phyloP scores from a whole-genome alignment of 140 eudicot species.

The Anethum foeniculum region DNA sequence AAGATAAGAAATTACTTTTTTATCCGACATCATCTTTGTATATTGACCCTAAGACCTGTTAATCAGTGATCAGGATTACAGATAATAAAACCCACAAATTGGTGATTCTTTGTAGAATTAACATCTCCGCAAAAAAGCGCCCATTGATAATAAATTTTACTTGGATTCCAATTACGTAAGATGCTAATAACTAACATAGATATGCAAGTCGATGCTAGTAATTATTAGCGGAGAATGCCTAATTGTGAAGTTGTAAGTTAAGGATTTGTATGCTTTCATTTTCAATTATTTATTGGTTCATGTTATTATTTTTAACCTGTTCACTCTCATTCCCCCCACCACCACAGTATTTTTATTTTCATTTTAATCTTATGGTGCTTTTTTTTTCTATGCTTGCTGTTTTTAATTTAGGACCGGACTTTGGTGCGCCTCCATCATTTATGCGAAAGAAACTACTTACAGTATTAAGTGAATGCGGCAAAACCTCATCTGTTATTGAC shows the following conservation, averaged over 20 bases:
- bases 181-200: background rate
- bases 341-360: background rate
- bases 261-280: background rate
- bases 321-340: background rate
- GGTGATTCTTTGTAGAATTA: slow-evolving; percentile 3
- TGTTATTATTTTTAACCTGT: background rate
- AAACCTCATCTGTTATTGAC: slow-evolving; percentile 76
- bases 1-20: slow-evolving; percentile 7
- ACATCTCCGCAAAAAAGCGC: background rate
- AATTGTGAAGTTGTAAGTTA: background rate
- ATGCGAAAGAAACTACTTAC: slow-evolving; percentile 65
- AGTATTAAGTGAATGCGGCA: slow-evolving; percentile 61
- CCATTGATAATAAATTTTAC: background rate
- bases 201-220: background rate
- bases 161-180: background rate
- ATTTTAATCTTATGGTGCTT: background rate
- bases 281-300: background rate
- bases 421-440: slow-evolving; percentile 73
- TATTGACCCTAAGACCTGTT: slow-evolving; percentile 4
- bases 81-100: background rate
- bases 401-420: slow-evolving; percentile 66
- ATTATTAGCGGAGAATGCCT: background rate
- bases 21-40: background rate
- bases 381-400: background rate
- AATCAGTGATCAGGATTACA: slow-evolving; percentile 8